Base-by-base conservation (phyloP, 2,329 filamentous ascomycete genomes). In the Fusarium sp. region DNA sequence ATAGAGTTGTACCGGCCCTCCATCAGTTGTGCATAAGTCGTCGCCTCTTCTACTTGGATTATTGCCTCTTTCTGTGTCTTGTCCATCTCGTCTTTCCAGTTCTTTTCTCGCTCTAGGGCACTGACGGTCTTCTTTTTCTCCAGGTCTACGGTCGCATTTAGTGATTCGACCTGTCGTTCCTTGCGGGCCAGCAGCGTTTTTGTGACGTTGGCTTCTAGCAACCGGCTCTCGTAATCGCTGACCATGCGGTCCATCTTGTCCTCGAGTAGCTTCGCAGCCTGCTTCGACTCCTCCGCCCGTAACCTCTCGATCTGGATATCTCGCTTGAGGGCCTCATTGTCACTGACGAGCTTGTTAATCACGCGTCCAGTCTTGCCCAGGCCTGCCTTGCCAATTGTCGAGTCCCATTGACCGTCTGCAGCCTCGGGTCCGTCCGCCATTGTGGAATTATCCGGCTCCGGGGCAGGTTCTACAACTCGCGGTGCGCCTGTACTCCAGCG, bases 261-360 rank as follows among this genome's bases (percentile, higher is more conserved):
- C 76, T 92, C 90, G 48, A 91, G 82, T 68, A 93, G 84, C 66
- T 88, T 89, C 11, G 91, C 87, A 6, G 88, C 87, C 76, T 92
- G 89, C 72, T 89, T 89, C n/a, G 91, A 86, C 75, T 94, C 92
- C 62, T 94, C 91, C 46, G 91, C 86, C 47, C 87, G 86, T 58
- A 91, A 78, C 18, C 85, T 84, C 78, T 92, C 90, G 60, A 91
- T 88, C 74, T 91, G 85, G 61, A 93, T 84, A 68, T 95, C 92
- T 55, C 92, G 88, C 73, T 92, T 92, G 47, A 95, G 84, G 41
- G 90, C 87, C 75, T 95, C 93, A 72, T 94, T 94, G 77, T 95
- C 93, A 56, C 91, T 90, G 76, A 94, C 93, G 57, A 96, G 87
- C 76, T 90, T 89, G 81, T 96, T 94, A 79, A 96, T 95, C 55